Base-by-base conservation (phyloP, 78 protist genomes). In the Mantamonas sphyraenae region DNA sequence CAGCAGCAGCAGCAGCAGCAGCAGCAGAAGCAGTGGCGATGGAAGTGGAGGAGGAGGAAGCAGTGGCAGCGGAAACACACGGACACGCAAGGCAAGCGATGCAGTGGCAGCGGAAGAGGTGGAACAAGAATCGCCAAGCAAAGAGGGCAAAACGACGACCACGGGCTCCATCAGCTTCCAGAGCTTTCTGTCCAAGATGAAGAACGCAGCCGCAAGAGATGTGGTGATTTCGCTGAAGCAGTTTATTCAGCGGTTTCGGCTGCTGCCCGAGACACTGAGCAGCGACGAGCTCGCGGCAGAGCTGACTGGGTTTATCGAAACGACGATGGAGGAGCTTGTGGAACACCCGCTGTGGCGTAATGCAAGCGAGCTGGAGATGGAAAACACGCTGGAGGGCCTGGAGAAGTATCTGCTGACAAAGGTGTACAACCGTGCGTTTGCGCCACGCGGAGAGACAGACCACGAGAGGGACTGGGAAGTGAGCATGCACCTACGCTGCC, bases 371-470 rank as follows among this genome's bases (percentile, higher is more conserved):
- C 38, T 16, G 9, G 75, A 58, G 43, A 2, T 71, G 2, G 67
- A 55, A 7, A 71, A 56, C 1, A 50, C 75, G n/a, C 37, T 3
- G 31, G 75, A 71, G 64, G 75, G 75, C 31, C 28, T 71, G 14
- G 75, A 71, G 14, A 71, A 71, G 51, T 56, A 56, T 16, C 31
- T 71, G 28, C 59, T 58, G 62, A 35, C 5, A 42, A 71, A 71
- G 50, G 22, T 69, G 57, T 2, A 55, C 9, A 8, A 17, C 55
- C 22, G 26, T 7, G 53, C 51, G 50, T 38, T 61, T 35, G 0
- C 51, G 30, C 31, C 43, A 1, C 9, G 14, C 2, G 30, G 5
- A 9, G 4, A 20, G 16, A 2, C 33, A 16, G 42, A 61, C 66
- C 33, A 9, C 47, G 8, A 61, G 16, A 26, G 1, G n/a, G 53